Conservation (phyloP, 2,329 filamentous ascomycete species). For the Cryphonectria japonica region DNA sequence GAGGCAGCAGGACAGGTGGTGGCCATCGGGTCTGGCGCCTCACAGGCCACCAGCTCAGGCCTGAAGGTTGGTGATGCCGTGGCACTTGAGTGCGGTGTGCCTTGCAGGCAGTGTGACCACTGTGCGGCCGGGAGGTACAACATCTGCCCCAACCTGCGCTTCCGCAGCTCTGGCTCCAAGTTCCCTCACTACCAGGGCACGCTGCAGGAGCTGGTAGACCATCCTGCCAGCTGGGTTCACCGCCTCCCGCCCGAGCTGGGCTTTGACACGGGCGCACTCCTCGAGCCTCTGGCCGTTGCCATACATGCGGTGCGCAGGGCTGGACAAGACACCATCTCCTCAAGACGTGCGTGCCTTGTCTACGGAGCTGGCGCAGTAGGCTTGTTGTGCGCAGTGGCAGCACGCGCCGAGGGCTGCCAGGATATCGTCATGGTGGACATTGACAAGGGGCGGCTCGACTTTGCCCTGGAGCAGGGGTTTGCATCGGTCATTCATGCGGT, state of each 20-base stretch:
- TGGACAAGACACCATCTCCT: conserved; percentile 33
- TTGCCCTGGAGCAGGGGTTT: conserved; percentile 27
- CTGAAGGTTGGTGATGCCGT: conserved; percentile 16
- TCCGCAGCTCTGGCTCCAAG: conserved; percentile 14
- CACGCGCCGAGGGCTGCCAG: background rate
- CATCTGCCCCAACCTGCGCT: conserved; percentile 17
- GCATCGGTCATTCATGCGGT: conserved; percentile 31
- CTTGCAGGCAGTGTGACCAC: conserved; percentile 12
- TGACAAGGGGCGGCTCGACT: conserved; percentile 7
- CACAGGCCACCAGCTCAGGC: background rate
- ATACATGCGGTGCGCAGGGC: conserved; percentile 30
- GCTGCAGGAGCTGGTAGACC: conserved; percentile 15
- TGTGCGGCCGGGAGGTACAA: conserved; percentile 14
- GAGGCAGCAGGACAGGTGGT: conserved; percentile 51
- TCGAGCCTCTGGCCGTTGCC: conserved; percentile 28
- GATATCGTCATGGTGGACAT: conserved; percentile 18
- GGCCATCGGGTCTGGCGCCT: background rate
- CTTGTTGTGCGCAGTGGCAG: conserved; percentile 14
- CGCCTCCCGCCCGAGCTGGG: conserved; percentile 15
- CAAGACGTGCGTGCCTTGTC: conserved; percentile 10
- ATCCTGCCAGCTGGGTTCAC: conserved; percentile 17
- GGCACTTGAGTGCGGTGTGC: conserved; percentile 15
- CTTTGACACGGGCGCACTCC: conserved; percentile 29
- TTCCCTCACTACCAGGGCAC: conserved; percentile 22
- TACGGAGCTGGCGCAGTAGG: conserved; percentile 16